Evolutionary conservation across 208 protist species (phyloP).

Genomic region (Trypanosoma mega): DNA sequence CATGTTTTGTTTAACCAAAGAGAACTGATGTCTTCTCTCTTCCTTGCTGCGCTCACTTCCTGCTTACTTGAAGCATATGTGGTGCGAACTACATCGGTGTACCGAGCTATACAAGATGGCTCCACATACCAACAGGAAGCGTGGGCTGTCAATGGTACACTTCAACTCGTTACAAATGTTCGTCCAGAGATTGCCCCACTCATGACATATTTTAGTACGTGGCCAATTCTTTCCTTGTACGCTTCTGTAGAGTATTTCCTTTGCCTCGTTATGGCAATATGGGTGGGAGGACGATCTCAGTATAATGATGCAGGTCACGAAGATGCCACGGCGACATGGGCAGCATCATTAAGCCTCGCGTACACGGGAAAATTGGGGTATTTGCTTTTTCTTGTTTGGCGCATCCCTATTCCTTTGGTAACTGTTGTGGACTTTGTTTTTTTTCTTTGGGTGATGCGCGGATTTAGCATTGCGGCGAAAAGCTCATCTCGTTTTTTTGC

Average conservation of each 20-base stretch:
- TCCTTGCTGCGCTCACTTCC: conserved; percentile 39
- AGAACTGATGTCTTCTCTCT: conserved; percentile 13
- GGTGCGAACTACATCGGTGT: conserved; percentile 50
- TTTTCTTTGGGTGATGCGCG: conserved; percentile 64
- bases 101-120: conserved; percentile 13
- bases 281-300: conserved; percentile 44
- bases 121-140: background rate
- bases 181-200: conserved; percentile 32
- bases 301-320: conserved; percentile 25
- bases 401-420: conserved; percentile 59
- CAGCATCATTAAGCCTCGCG: conserved; percentile 50
- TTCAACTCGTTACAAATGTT: conserved; percentile 70
- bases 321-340: conserved; percentile 46
- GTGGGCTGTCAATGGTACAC: conserved; percentile 21
- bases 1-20: conserved; percentile 76
- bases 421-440: conserved; percentile 67
- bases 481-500: conserved; percentile 29
- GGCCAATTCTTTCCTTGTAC: conserved; percentile 60
- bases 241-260: conserved; percentile 59
- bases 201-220: conserved; percentile 52
- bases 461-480: conserved; percentile 31
- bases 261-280: conserved; percentile 44
- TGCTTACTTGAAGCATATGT: conserved; percentile 76
- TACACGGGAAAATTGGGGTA: conserved; percentile 63
- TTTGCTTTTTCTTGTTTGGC: conserved; percentile 77